These are phyloP conservation scores for Cocos nucifera DNA, from an alignment of 176 grass and related monocot genomes.

Conservation along the genomic window DNA sequence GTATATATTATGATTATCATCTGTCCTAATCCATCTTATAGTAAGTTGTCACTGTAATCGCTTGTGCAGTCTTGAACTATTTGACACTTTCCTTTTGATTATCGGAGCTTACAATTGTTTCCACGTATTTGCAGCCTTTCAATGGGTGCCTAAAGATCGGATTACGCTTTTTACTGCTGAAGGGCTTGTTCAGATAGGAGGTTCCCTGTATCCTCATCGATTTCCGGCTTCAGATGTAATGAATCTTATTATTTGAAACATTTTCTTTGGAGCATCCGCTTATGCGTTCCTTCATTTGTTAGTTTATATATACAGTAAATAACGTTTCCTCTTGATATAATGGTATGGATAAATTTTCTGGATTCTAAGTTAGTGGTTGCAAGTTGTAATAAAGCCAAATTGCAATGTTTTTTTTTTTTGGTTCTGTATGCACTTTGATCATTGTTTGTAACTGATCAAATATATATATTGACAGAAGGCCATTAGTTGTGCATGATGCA, in stretches of 20 bases:
- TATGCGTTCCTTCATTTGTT: no score
- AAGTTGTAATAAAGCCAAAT: no score
- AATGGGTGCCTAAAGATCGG: conserved; percentile 76
- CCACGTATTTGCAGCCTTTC: conserved; percentile 42
- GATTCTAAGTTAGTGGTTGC: no score
- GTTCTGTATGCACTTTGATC: no score
- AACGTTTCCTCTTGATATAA: no score
- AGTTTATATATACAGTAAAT: no score
- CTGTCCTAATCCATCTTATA: not conserved
- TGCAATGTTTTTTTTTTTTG: no score
- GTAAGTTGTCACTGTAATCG: not conserved
- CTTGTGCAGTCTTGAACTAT: not conserved
- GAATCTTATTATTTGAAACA: not conserved
- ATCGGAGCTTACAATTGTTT: not conserved
- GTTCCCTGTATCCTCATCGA: conserved; percentile 55
- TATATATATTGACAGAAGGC: no score
- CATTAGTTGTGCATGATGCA: no score
- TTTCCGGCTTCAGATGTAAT: conserved; percentile 49
- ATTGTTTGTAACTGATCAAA: no score
- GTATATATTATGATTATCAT: not conserved
- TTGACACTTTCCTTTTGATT: not conserved
- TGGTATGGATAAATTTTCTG: no score
- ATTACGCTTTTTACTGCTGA: conserved; percentile 89
- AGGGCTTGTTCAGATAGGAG: conserved; percentile 82
- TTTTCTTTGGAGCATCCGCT: no score